Evolutionary conservation across 805 yeast genomes (phyloP), one percentile per base, ranked within the genome.

Genomic region (Metschnikowia gruessii): DNA sequence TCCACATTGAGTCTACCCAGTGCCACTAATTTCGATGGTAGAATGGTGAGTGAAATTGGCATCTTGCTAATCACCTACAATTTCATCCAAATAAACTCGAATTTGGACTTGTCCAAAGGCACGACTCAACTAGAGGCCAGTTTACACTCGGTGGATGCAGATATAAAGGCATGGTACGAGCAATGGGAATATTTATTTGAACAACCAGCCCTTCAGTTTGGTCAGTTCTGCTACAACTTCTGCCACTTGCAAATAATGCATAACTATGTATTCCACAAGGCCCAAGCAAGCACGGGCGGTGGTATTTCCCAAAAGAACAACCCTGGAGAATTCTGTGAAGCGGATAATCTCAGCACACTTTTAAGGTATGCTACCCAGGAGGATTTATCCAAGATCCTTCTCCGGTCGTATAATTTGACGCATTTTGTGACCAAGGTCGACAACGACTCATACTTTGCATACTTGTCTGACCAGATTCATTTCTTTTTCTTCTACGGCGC

Each of bases 1-100:
- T 73, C 79, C 17, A 76, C 84, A 1, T 65, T 83, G 40, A 79
- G 81, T 33, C 63, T 80, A 32, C 70, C 82, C 4, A 69, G 78
- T 30, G 79, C 90, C 2, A 83, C 90, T 5, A 84, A 85, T 57
- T 87, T 86, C 60, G 95, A 87, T 59, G 88, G 87, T n/a, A 66
- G 94, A 48, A 84, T 87, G 80, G 83, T 85, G 7, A 83, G 89
- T 34, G 95, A 87, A 62, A 80, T 85, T 42, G 77, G 82, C 16
- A 70, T 85, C 10, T 79, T 83, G 44, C 61, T 78, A 15, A 72
- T 80, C 11, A 70, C 82, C 0, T 84, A 84, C 63, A 77, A 77
- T 46, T 83, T 72, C 60, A 66, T 82, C 17, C 83, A 82, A 43
- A 49, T 58, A 11, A 65, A 56, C 42, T 51, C 66, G 21, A 64